Evolutionary conservation across 352 stramenopile species (phyloP).

Genomic region (Aphanomyces euteiches): DNA sequence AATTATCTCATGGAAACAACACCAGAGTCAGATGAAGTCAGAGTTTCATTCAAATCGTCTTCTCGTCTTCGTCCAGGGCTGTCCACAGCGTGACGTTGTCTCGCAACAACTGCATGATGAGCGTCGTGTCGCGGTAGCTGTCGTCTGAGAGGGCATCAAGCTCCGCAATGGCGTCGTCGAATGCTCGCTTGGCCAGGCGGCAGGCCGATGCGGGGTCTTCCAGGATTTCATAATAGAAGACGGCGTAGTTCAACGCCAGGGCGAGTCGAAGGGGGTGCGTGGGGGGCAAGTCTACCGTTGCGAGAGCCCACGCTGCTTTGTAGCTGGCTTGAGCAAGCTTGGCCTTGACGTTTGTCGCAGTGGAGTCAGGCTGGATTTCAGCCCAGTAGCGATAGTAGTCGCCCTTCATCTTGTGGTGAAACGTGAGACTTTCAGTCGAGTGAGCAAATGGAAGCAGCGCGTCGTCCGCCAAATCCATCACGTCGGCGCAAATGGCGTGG

Average conservation of each 20-base stretch:
- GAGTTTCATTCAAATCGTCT: no score
- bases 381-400: constrained; percentile 35
- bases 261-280: constrained; percentile 36
- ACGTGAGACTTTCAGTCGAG: constrained; percentile 25
- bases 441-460: constrained; percentile 18
- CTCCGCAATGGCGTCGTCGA: constrained; percentile 39
- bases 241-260: constrained; percentile 37
- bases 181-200: constrained; percentile 35
- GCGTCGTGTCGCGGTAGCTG: constrained; percentile 36
- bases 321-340: constrained; percentile 33
- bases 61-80: constrained; percentile 27
- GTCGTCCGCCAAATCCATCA: constrained; percentile 30
- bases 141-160: constrained; percentile 37
- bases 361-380: constrained; percentile 19
- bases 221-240: constrained; percentile 40
- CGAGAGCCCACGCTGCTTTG: constrained; percentile 22
- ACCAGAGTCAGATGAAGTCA: no score
- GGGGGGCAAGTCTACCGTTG: constrained; percentile 30
- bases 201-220: constrained; percentile 28
- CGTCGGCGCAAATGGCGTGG: constrained; percentile 30
- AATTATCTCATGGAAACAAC: no score
- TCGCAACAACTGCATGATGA: constrained; percentile 40
- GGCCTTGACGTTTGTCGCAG: not conserved
- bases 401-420: constrained; percentile 34
- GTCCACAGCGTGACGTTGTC: constrained; percentile 42